phyloP scores from a whole-genome alignment of 768 basidiomycete genomes.

The Glaciozyma antarctica region DNA sequence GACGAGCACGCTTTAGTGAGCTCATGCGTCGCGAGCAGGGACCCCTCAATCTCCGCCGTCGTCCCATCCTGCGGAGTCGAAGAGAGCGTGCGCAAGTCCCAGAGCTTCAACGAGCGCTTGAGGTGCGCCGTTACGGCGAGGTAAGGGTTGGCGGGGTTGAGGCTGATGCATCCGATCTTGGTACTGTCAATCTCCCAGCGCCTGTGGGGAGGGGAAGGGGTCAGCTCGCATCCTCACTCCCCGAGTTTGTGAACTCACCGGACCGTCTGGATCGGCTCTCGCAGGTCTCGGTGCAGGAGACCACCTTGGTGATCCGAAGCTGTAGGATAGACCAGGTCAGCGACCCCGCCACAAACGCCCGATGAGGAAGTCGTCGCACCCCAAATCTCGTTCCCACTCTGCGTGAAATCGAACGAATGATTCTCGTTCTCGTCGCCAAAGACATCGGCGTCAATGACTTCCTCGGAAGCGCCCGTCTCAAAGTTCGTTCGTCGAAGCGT shows the following conservation, averaged over 20 bases:
- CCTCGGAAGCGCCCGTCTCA: slow-evolving; percentile 37
- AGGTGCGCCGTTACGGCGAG: slow-evolving; percentile 32
- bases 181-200: slow-evolving; percentile 30
- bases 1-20: slow-evolving; percentile 32
- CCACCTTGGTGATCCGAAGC: slow-evolving; percentile 27
- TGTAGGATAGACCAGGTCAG: neutral
- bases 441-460: slow-evolving; percentile 36
- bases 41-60: slow-evolving; percentile 14
- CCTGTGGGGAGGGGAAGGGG: neutral
- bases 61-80: neutral
- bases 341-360: too few species aligned
- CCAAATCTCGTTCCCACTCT: slow-evolving; percentile 37
- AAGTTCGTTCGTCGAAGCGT: slow-evolving; percentile 41
- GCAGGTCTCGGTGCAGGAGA: slow-evolving; percentile 27
- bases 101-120: slow-evolving; percentile 29
- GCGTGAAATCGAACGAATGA: slow-evolving; percentile 42
- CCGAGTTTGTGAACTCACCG: neutral
- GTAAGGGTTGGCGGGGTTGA: slow-evolving; percentile 28
- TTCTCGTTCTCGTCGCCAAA: slow-evolving; percentile 40
- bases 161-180: slow-evolving; percentile 20
- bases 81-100: slow-evolving; percentile 26
- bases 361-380: slow-evolving; percentile 15
- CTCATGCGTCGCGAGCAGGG: slow-evolving; percentile 24
- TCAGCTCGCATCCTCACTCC: too few species aligned
- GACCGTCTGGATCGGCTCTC: slow-evolving; percentile 16